Conservation (phyloP, 768 basidiomycete genomes). For the Grammothele lineata region DNA sequence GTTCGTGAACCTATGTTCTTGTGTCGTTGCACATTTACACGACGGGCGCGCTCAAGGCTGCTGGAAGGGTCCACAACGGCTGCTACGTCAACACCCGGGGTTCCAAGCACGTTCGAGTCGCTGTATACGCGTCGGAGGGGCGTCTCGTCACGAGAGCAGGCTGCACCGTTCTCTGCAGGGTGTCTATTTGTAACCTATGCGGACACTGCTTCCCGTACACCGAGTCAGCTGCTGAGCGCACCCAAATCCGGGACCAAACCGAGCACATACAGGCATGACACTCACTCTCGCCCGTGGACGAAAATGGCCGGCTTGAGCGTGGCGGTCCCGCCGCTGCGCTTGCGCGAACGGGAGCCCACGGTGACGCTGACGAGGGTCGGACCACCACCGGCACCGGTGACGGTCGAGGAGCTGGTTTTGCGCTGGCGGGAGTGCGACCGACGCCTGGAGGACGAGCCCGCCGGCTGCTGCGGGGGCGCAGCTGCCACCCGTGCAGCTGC, state of each 20-base stretch:
- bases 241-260: background rate
- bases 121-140: no score
- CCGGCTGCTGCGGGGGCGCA: constrained; percentile 4
- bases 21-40: constrained; percentile 5
- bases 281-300: constrained; percentile 25
- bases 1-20: background rate
- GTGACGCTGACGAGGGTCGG: constrained; percentile 24
- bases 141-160: no score
- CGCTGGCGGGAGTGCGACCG: constrained; percentile 16
- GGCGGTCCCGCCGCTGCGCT: constrained; percentile 19
- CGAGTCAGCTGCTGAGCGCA: no score
- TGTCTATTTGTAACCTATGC: no score
- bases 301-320: constrained; percentile 23
- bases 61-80: no score
- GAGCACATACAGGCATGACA: constrained; percentile 2
- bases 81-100: no score
- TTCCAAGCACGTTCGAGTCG: no score
- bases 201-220: no score
- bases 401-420: constrained; percentile 7
- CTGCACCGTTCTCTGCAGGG: no score
- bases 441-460: constrained; percentile 9
- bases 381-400: background rate
- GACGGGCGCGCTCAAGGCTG: no score
- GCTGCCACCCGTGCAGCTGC: constrained; percentile 20
- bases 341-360: constrained; percentile 16